Base-by-base conservation (phyloP, 352 stramenopile genomes). In the Pythium phragmitis region DNA sequence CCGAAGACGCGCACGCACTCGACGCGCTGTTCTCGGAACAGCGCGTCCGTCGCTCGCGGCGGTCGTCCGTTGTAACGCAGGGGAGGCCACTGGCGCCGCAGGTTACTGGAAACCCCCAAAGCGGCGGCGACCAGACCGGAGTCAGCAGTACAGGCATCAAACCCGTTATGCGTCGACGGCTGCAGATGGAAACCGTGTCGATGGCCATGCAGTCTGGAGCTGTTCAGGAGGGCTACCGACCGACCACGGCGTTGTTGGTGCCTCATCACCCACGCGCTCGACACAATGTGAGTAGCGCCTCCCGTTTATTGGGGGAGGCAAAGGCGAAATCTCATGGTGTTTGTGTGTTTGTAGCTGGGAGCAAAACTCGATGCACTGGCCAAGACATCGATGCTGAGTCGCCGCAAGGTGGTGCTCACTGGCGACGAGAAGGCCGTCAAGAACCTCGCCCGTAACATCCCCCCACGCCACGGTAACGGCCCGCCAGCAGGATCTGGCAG, bases 301-400 rank as follows among this genome's bases (percentile, higher is more conserved):
- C 26, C 26, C 4, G 16, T 17, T 33, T 9, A 21, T 28, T n/a
- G 4, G 11, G 23, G 3, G 5, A 7, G 39, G 7, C 4, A 21
- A 14, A 16, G 39, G 16, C 39, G 13, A 14, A 12, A 16, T 43
- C 19, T 43, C n/a, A 57, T 42, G 4, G 7, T n/a, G 23, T 28
- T 16, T 2, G 5, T 47, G 6, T 51, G 42, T 28, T n/a, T 34
- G 53, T n/a, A 50, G 69, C 62, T 91, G 17, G 79, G 74, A 2
- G 76, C 76, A 5, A 89, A 88, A 46, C 74, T 91, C 3, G 82
- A 91, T 47, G 69, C 75, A 12, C 72, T 91, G 50, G 59, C 82
- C 33, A 81, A 81, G 41, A 78, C 67, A 6, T 85, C 82, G n/a
- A 64, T 68, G 47, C 85, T 73, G 70, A 76, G 77, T 67, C 76